phyloP scores from a whole-genome alignment of 345 rosid species.

The Eucalyptus pauciflora region DNA sequence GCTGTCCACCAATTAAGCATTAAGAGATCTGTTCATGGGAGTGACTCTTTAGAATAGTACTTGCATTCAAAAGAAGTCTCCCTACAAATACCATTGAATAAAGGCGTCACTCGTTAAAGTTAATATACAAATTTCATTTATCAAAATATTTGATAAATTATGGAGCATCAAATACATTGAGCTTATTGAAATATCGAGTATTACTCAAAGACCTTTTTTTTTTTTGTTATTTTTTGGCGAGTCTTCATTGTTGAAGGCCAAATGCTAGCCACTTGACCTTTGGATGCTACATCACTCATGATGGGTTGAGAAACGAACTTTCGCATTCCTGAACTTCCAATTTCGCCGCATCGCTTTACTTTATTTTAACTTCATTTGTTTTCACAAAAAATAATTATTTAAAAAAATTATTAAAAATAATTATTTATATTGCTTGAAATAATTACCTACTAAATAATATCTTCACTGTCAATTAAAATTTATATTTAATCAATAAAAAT shows the following conservation, averaged over 20 bases:
- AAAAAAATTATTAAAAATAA: not conserved
- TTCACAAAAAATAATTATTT: fast-evolving
- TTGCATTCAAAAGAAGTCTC: not conserved
- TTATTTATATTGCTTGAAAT: fast-evolving
- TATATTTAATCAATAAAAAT: not conserved
- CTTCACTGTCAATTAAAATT: not conserved
- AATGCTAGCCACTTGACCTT: not conserved
- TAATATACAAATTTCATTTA: not conserved
- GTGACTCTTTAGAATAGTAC: not conserved
- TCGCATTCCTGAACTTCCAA: not conserved
- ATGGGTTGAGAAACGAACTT: not conserved
- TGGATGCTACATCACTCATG: not conserved
- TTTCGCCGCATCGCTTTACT: fast-evolving
- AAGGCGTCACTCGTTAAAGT: not conserved
- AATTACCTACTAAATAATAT: not conserved
- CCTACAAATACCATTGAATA: not conserved
- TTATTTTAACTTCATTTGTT: not conserved
- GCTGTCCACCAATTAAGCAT: not conserved
- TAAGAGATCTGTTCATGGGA: not conserved
- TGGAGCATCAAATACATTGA: not conserved
- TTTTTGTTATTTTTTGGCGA: not conserved
- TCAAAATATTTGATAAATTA: not conserved
- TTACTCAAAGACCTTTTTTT: not conserved
- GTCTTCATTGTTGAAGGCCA: not conserved
- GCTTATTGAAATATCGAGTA: not conserved